These are phyloP conservation scores for Penicillium cataractarum DNA, from an alignment of 495 filamentous ascomycete genomes.

Conservation along the genomic window DNA sequence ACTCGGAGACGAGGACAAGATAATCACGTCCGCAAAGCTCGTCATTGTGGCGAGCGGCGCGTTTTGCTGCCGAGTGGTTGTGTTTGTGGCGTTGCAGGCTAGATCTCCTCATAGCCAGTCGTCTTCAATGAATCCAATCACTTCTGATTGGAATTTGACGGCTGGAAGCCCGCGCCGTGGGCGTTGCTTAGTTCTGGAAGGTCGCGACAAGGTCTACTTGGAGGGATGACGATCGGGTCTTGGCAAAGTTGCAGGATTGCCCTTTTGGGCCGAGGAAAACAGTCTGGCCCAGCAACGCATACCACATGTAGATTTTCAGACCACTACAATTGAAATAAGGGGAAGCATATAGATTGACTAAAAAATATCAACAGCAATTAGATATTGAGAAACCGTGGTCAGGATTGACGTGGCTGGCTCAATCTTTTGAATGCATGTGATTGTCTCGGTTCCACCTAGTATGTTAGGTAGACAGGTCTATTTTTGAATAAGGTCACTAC, in stretches of 20 bases:
- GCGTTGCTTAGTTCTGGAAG: neutral
- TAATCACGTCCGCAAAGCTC: constrained; percentile 36
- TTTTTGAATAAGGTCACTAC: neutral
- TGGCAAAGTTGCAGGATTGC: constrained; percentile 46
- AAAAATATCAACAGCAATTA: neutral
- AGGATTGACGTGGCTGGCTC: neutral
- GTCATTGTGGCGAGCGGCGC: constrained; percentile 33
- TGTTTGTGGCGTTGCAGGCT: constrained; percentile 8
- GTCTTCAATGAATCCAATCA: neutral
- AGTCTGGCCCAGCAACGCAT: constrained; percentile 45
- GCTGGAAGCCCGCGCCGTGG: neutral
- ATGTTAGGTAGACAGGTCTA: neutral
- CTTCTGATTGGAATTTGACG: neutral
- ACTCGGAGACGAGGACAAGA: constrained; percentile 49
- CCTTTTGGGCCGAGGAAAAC: constrained; percentile 30
- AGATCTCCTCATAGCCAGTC: neutral
- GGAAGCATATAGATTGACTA: neutral
- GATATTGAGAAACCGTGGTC: neutral
- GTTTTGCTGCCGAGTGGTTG: neutral
- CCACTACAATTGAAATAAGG: neutral
- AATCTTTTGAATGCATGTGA: neutral
- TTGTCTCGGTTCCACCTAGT: neutral
- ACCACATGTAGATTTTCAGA: constrained; percentile 11
- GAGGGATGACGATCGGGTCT: constrained; percentile 31
- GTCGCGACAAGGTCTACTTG: constrained; percentile 12